Percentiles rank a stretch among this genome's conserved stretches.
phyloP scores from a whole-genome alignment of 345 rosid genomes.

The Acer negundo region DNA sequence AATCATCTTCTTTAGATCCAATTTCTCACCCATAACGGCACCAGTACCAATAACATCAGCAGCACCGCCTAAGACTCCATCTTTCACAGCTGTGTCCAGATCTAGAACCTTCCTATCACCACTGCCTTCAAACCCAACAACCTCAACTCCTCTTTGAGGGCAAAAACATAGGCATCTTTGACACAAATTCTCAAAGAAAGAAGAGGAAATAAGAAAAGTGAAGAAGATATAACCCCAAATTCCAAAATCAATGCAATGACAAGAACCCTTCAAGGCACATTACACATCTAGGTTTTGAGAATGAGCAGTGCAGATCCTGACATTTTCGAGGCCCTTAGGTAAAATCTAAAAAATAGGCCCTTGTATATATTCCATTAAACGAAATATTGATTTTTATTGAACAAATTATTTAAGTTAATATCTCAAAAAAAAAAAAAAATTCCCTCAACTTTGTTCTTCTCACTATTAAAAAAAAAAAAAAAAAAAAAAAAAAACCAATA shows the following conservation, averaged over 20 bases:
- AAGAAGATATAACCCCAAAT: not conserved
- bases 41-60: slow-evolving; percentile 40
- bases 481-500: no score
- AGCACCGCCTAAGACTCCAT: slow-evolving; percentile 61
- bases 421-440: no score
- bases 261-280: slow-evolving; percentile 33
- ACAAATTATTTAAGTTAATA: no score
- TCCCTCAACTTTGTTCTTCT: no score
- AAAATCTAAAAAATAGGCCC: no score
- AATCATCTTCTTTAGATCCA: slow-evolving; percentile 69
- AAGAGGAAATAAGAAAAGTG: not conserved
- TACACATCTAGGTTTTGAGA: slow-evolving; percentile 32
- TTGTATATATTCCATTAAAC: no score
- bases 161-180: slow-evolving; percentile 60
- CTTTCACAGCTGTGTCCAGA: slow-evolving; percentile 72
- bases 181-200: slow-evolving; percentile 16
- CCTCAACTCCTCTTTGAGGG: slow-evolving; percentile 43
- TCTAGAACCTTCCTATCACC: slow-evolving; percentile 61
- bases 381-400: no score
- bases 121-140: slow-evolving; percentile 37
- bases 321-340: no score
- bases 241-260: slow-evolving; percentile 28
- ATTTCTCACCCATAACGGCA: slow-evolving; percentile 37
- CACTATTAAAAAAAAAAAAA: no score
- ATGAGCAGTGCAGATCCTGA: no score